phyloP scores from a whole-genome alignment of 768 basidiomycete genomes.

The Amanita phalloides region DNA sequence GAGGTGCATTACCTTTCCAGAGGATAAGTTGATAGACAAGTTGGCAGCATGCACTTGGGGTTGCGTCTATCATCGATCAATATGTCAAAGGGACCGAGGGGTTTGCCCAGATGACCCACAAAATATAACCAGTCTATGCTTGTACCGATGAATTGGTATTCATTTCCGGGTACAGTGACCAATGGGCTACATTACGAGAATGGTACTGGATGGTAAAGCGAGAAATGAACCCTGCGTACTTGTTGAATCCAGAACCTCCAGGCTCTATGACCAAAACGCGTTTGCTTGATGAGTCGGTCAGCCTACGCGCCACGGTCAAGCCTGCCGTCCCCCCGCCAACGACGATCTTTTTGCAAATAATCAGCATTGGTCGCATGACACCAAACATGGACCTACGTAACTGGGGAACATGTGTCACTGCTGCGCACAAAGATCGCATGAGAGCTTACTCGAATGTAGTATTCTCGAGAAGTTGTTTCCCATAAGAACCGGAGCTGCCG shows the following conservation, averaged over 20 bases:
- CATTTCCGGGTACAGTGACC: constrained; percentile 18
- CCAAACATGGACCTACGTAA: constrained; percentile 1
- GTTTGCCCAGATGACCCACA: constrained; percentile 7
- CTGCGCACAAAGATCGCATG: too few species aligned
- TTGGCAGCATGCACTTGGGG: constrained; percentile 16
- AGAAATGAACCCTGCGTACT: constrained; percentile 8
- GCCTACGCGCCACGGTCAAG: constrained; percentile 20
- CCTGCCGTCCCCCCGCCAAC: constrained; percentile 23
- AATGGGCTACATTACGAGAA: constrained; percentile 8
- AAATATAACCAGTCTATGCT: constrained; percentile 18
- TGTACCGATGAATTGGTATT: constrained; percentile 16
- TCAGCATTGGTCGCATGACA: background rate
- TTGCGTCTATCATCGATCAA: constrained; percentile 9
- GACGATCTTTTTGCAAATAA: constrained; percentile 17
- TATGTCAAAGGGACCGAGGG: background rate
- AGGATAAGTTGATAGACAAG: constrained; percentile 16
- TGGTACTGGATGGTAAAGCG: too few species aligned
- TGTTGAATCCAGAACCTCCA: constrained; percentile 15
- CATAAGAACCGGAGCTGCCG: constrained; percentile 6
- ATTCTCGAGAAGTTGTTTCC: constrained; percentile 10
- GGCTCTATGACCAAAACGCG: constrained; percentile 30
- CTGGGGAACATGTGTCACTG: constrained; percentile 1
- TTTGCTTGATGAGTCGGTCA: constrained; percentile 21
- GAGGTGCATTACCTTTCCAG: constrained; percentile 14
- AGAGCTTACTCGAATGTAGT: constrained; percentile 14